Base-by-base conservation (phyloP, 371 early-diverging fungal species). In the Mucor indicus region DNA sequence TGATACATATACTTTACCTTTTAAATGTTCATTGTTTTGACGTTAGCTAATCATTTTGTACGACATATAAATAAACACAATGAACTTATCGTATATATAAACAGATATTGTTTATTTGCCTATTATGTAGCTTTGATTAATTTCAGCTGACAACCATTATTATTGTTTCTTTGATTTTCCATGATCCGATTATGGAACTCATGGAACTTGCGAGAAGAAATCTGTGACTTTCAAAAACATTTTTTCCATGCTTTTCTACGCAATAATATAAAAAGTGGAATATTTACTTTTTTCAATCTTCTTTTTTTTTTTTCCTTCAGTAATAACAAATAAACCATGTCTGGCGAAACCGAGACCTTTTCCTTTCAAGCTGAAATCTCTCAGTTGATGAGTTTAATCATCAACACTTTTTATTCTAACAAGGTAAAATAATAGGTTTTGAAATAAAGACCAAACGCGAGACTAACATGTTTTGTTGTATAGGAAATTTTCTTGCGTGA, bases 281-380 rank as follows among this genome's bases (percentile, higher is more conserved):
- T 30, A 22, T 29, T 19, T 40, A 13, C 48, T 35, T 50, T 39
- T 24, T 38, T 49, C 32, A 16, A 31, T 55, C 48, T 22, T 35
- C 43, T 25, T 31, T 21, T 32, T 44, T 21, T 44, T 49, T 55
- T 50, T 30, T 38, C 48, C 40, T 46, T 17, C 15, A 44, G 4
- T 30, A 11, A 15, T 3, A 12, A 16, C 21, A 44, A 37, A 25
- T 38, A 2, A 24, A 50, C 8, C 5, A 65, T 65, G 62, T 42
- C 57, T 38, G 60, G 55, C 32, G 75, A 70, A 52, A 57, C 72
- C 13, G 87, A 89, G 59, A 85, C 85, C 33, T 89, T 88, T 60
- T 84, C 86, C 47, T 93, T 95, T 82, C 95, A 97, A 81, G 91
- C 91, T 85, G 92, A 91, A 77, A 86, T 91, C 62, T 84, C 86